Conservation (phyloP, 2,329 filamentous ascomycete genomes). For the Sarocladium oryzae region DNA sequence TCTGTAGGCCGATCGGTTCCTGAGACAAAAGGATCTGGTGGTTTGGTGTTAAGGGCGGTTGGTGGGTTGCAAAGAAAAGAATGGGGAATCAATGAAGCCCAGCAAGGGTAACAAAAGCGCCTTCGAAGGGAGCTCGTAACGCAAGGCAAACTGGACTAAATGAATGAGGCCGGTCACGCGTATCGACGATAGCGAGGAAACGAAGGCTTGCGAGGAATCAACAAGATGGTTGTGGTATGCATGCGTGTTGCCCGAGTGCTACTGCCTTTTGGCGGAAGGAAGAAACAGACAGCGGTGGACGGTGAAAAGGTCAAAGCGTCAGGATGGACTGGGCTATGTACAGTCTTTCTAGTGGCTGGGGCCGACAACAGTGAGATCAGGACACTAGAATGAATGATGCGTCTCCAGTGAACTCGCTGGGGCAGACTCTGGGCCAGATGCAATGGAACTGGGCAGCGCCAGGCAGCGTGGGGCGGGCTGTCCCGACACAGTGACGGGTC, state of each 20-base stretch:
- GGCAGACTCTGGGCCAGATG: no score
- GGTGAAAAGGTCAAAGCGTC: neutral
- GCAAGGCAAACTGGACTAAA: neutral
- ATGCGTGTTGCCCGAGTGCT: neutral
- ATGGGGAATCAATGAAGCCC: constrained; percentile 2
- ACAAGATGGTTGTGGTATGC: neutral
- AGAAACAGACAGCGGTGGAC: neutral
- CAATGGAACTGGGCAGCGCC: neutral
- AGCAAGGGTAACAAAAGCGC: neutral
- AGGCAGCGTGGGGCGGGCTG: constrained; percentile 1
- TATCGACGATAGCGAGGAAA: neutral
- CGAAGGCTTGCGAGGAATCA: neutral
- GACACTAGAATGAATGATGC: neutral
- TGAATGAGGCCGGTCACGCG: neutral
- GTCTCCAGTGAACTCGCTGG: neutral
- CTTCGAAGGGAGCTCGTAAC: neutral
- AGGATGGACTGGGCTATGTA: neutral
- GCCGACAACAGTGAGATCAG: neutral
- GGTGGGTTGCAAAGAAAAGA: constrained; percentile 7
- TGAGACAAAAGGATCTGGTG: constrained; percentile 4
- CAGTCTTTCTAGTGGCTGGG: neutral
- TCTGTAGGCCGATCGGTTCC: constrained; percentile 5
- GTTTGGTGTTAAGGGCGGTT: neutral
- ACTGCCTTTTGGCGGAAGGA: neutral
- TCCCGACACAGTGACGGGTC: neutral